phyloP scores from a whole-genome alignment of 225 moss, liverwort and hornwort genomes.

The Physcomitrellopsis africana region DNA sequence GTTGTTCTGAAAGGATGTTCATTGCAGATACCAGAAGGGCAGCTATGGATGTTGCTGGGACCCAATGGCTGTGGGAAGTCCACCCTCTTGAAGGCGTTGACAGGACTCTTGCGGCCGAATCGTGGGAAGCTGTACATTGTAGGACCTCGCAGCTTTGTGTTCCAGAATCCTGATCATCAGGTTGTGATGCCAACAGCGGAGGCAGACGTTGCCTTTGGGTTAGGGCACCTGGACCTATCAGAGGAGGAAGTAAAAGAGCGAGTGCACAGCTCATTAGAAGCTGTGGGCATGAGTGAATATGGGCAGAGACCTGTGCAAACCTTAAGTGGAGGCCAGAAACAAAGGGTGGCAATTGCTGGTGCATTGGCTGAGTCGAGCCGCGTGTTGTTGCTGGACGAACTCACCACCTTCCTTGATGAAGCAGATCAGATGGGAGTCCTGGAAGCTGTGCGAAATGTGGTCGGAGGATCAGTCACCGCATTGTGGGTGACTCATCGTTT shows the following conservation, averaged over 20 bases:
- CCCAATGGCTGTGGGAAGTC: conserved; percentile 98
- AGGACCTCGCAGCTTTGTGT: conserved; percentile 92
- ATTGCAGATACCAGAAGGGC: conserved; percentile 76
- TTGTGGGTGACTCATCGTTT: conserved; percentile 97
- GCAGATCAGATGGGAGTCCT: conserved; percentile 85
- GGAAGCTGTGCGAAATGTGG: conserved; percentile 85
- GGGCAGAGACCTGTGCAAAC: conserved; percentile 88
- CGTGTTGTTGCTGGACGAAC: conserved; percentile 85
- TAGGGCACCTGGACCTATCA: conserved; percentile 71
- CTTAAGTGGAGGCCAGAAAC: conserved; percentile 96
- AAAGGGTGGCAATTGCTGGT: conserved; percentile 94
- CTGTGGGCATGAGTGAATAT: conserved; percentile 89
- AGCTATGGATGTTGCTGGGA: conserved; percentile 96
- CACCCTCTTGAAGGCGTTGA: conserved; percentile 93
- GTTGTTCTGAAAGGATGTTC: conserved; percentile 79
- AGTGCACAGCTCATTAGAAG: conserved; percentile 67
- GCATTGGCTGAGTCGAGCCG: conserved; percentile 93
- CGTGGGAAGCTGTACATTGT: conserved; percentile 71
- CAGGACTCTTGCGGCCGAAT: conserved; percentile 82
- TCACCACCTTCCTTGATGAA: conserved; percentile 93
- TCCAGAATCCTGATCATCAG: conserved; percentile 98
- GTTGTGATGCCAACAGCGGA: conserved; percentile 99
- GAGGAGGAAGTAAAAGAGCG: conserved; percentile 71
- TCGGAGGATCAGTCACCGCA: conserved; percentile 82
- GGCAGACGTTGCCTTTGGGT: conserved; percentile 94